Evolutionary conservation across 345 rosid species (phyloP).

Genomic region (Nasturtium officinale): DNA sequence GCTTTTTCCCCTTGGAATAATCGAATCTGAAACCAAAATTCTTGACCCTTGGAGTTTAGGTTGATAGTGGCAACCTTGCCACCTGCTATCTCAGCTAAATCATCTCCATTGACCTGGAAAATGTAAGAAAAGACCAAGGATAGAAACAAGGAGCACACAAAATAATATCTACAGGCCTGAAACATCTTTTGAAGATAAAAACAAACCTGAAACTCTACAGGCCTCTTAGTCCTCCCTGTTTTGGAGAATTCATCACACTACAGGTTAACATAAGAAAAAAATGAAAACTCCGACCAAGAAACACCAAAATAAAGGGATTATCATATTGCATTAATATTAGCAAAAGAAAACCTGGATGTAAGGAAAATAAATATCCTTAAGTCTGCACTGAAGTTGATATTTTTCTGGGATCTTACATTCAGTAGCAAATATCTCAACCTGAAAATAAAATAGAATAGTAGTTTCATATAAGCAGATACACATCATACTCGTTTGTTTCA

Average conservation of each 20-base stretch:
- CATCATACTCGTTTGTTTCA: background rate
- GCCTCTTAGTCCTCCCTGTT: constrained; percentile 54
- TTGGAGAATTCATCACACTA: constrained; percentile 63
- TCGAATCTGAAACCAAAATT: constrained; percentile 55
- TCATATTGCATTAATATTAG: background rate
- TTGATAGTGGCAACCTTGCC: constrained; percentile 68
- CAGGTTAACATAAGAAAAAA: constrained; percentile 7
- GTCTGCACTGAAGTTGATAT: constrained; percentile 56
- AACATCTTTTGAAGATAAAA: background rate
- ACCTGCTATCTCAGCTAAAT: constrained; percentile 62
- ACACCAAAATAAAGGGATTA: background rate
- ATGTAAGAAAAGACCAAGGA: background rate
- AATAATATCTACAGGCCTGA: too few relatives aligned
- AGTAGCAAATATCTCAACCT: constrained; percentile 63
- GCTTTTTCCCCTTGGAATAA: constrained; percentile 7
- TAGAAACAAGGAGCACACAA: background rate
- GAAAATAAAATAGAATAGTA: constrained; percentile 9
- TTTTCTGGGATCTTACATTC: constrained; percentile 39
- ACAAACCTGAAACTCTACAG: constrained; percentile 58
- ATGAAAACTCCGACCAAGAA: background rate
- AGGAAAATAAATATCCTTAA: constrained; percentile 85
- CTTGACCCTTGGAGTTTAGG: constrained; percentile 62
- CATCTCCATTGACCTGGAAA: constrained; percentile 57
- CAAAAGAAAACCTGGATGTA: constrained; percentile 62
- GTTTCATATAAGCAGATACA: constrained; percentile 1